Evolutionary conservation across 169 alveolate species (phyloP), one percentile per base, ranked within the genome.

Genomic region (Eimeria falciformis): DNA sequence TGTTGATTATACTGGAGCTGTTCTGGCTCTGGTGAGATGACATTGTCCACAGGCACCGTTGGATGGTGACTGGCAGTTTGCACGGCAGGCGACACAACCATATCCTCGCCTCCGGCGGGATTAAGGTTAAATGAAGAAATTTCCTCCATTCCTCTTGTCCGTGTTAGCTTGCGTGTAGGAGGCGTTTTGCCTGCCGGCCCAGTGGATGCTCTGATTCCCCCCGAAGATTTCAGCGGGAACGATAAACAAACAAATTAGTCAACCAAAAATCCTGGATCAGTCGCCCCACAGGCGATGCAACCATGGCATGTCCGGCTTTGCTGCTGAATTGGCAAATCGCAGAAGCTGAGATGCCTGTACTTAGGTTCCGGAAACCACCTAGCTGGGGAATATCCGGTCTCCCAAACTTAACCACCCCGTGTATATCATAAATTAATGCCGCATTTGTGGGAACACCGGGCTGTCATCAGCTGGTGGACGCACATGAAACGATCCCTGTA

Each of bases 41-140:
- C 73, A 5, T 33, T 37, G 73, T 79, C 88, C 33, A 17, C 88
- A 47, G 40, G 88, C 43, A 40, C 88, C 37, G 88, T 14, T 53
- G 88, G 88, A 62, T 79, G 88, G 73, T 79, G 88, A n/a, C 88
- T 79, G 53, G 88, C 88, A 79, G 88, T 71, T 43, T 79, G 88
- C 5, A 73, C 88, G 33, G 73, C 71, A 23, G 71, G 37, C 53
- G 71, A 68, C 23, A 47, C 73, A 27, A 53, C 73, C 37, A 47
- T 27, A 50, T 79, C 88, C 88, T 68, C 53, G 88, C 43, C 71
- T 21, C 40, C 23, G 50, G 73, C 40, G 40, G 40, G 40, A 33
- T 33, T 33, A 33, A 33, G 40, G 2, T 33, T 33, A 33, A 33
- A 33, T 2, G 40, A 33, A 0, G 40, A 33, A 33, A 33, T 33